Base-by-base conservation (phyloP, 345 rosid species). In the Moringa oleifera region DNA sequence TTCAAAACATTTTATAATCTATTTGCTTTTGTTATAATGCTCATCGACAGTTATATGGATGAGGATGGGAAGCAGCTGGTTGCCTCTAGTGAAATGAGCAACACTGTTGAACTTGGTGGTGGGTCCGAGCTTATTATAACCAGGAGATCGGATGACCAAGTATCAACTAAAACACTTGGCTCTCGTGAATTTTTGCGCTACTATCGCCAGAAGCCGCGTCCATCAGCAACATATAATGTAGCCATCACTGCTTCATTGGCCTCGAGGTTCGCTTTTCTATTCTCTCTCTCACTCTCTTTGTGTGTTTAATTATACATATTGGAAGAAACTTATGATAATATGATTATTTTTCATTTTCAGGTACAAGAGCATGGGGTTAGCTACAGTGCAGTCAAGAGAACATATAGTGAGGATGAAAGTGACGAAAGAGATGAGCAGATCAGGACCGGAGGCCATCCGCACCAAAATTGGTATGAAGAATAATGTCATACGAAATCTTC, bases 151-250 rank as follows among this genome's bases (percentile, higher is more conserved):
- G 83, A 71, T 41, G 64, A 62, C 51, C 65, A 80, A 69, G 66
- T 71, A 59, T 69, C 74, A 24, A 69, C 83, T 49, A 94, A 69
- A 75, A 79, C 96, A 22, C 81, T 91, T 11, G 99, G 99, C 22
- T 94, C 95, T 45, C 88, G 96, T 37, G 97, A 89, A 69, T 88
- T 72, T 73, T 61, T 90, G 79, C 93, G 93, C 31, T 94, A 85
- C 61, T 94, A 94, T 61, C 89, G 84, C 59, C 99, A 94, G 77
- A 88, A 87, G 75, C 97, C 97, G 2, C 96, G 82, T 19, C 97
- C 97, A 59, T 73, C 93, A 23, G 81, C 87, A 1, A 75, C 74
- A 19, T 59, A 77, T 75, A 60, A 72, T 63, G 68, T 53, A 52
- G 93, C 87, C 59, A 77, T 86, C 25, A 58, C 85, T 23, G 85